phyloP scores from a whole-genome alignment of 768 basidiomycete genomes.

The Pleurotus djamor region DNA sequence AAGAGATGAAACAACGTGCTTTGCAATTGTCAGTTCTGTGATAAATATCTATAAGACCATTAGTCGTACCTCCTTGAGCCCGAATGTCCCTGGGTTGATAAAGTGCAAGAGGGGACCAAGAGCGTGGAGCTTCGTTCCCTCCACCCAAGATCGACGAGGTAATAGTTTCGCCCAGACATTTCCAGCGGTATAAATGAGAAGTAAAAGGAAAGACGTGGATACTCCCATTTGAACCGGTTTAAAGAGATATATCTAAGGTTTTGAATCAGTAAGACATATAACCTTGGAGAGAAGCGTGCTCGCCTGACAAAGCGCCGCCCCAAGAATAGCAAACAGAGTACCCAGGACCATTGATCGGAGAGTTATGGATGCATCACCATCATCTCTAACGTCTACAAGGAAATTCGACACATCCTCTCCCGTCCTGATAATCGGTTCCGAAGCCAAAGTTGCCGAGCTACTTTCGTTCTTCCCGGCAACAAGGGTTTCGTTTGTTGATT shows the following conservation, averaged over 20 bases:
- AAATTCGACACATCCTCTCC: conserved; percentile 32
- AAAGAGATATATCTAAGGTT: conserved; percentile 50
- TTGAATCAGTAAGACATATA: neutral
- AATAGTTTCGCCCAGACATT: conserved; percentile 46
- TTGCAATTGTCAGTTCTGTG: neutral
- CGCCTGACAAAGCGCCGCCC: conserved; percentile 32
- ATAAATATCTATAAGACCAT: neutral
- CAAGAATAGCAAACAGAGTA: conserved; percentile 38
- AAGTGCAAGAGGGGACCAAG: conserved; percentile 39
- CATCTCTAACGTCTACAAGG: conserved; percentile 40
- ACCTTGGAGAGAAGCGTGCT: neutral
- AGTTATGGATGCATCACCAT: conserved; percentile 38
- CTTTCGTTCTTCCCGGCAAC: neutral
- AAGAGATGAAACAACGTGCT: conserved; percentile 59
- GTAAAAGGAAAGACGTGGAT: conserved; percentile 56
- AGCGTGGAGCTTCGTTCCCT: conserved; percentile 38
- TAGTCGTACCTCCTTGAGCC: conserved; percentile 50
- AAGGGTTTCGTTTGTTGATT: conserved; percentile 3
- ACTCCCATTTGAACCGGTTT: conserved; percentile 53
- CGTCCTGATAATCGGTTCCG: conserved; percentile 10
- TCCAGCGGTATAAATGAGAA: conserved; percentile 52
- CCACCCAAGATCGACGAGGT: conserved; percentile 36
- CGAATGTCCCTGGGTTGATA: conserved; percentile 56
- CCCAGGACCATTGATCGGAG: conserved; percentile 40
- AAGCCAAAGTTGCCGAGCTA: neutral